phyloP scores from a whole-genome alignment of 257 asterid genomes.

The Gentiana straminea region DNA sequence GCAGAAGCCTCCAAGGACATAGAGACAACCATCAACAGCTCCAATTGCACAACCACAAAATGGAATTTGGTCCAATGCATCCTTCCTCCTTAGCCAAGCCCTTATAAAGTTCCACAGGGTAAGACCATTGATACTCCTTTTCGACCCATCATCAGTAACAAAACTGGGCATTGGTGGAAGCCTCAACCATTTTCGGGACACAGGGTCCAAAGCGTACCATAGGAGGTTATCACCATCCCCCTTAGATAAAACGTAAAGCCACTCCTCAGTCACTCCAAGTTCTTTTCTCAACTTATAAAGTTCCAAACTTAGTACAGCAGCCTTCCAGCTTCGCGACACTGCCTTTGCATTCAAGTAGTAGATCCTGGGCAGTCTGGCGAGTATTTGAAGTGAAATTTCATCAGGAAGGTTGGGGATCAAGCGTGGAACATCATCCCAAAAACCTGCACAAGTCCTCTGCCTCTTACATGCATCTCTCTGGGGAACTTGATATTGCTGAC shows the following conservation, averaged over 20 bases:
- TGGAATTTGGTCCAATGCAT: constrained; percentile 50
- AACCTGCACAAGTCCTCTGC: constrained; percentile 42
- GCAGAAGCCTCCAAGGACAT: constrained; percentile 75
- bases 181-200: constrained; percentile 57
- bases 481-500: constrained; percentile 27
- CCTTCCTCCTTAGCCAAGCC: constrained; percentile 60
- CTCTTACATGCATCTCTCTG: constrained; percentile 63
- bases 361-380: constrained; percentile 65
- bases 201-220: constrained; percentile 82
- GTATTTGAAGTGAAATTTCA: constrained; percentile 72
- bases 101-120: constrained; percentile 51
- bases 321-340: constrained; percentile 72
- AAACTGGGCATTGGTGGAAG: constrained; percentile 65
- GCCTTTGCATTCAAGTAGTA: constrained; percentile 40
- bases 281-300: constrained; percentile 55
- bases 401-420: constrained; percentile 76
- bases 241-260: constrained; percentile 75
- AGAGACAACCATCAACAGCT: constrained; percentile 67
- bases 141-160: constrained; percentile 26
- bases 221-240: constrained; percentile 41
- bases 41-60: constrained; percentile 84
- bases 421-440: constrained; percentile 57
- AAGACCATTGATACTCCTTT: constrained; percentile 38
- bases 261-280: constrained; percentile 62
- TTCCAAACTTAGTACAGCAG: constrained; percentile 50